Evolutionary conservation across 805 yeast genomes (phyloP), one percentile per base, ranked within the genome.

Genomic region (Metschnikowia aberdeeniae): DNA sequence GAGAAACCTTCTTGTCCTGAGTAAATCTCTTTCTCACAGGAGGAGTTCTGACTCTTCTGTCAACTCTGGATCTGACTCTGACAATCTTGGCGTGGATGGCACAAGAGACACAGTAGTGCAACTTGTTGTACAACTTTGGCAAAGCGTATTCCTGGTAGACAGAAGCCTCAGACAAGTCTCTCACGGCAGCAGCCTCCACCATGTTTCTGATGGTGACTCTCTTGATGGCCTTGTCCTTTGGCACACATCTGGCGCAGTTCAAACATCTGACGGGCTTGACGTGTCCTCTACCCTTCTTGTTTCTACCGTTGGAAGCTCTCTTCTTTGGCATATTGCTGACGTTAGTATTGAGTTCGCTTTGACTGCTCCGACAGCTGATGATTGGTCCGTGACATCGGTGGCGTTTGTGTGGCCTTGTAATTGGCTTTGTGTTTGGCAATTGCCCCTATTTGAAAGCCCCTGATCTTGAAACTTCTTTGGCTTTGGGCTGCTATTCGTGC

Each of bases 271-370:
- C 97, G 75, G 96, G 95, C 79, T 87, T 88, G 78, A 88, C 97
- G 96, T 93, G 98, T 75, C 99, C 99, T 89, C 99, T 93, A 76
- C 98, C 98, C 82, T 89, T 90, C 95, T 93, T 93, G 95, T 93
- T 93, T 84, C 99, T 92, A 85, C 99, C 99, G 97, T 90, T 89
- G 93, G 97, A 89, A 78, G 98, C 89, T 90, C 99, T 92, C 98
- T 93, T 93, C 89, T 93, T 93, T 79, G 99, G 98, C 99, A 93
- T 93, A 60, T 76, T 83, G 76, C 50, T 46, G 41, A 7, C 19
- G 56, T 54, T 54, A 52, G 56, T 54, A 47, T 11, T 6, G 40
- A 17, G 17, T 17, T 17, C 3, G 17, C 17, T 17, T 17, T 17
- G 17, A 3, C 36, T n/a, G 26, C 36, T 34, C 6, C 12, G 36